phyloP scores from a whole-genome alignment of 345 rosid genomes.

The Erysimum cheiranthoides region DNA sequence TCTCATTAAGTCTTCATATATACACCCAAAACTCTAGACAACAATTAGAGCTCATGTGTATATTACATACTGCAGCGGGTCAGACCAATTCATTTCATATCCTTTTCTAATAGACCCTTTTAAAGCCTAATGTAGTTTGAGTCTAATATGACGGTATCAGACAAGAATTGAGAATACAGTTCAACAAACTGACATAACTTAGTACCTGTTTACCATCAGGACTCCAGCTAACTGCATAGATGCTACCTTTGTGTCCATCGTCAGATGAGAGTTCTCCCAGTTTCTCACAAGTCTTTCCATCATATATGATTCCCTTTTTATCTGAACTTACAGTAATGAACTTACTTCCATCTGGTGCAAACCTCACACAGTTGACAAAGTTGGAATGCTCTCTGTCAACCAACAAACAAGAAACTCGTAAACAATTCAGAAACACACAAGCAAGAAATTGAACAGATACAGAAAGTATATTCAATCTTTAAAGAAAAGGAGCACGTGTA shows the following conservation, averaged over 20 bases:
- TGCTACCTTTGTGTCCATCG: slow-evolving; percentile 89
- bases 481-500: background rate
- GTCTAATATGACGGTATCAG: background rate
- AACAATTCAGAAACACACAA: slow-evolving; percentile 9
- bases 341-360: slow-evolving; percentile 91
- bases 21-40: background rate
- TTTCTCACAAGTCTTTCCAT: slow-evolving; percentile 84
- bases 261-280: slow-evolving; percentile 77
- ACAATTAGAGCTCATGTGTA: background rate
- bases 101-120: background rate
- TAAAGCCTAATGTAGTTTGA: slow-evolving; percentile 1
- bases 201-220: slow-evolving; percentile 89
- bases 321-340: slow-evolving; percentile 94
- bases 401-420: slow-evolving; percentile 39
- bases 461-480: background rate
- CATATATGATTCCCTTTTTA: slow-evolving; percentile 86
- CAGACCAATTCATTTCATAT: background rate
- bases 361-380: slow-evolving; percentile 95
- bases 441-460: background rate
- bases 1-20: background rate
- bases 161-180: background rate
- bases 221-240: slow-evolving; percentile 95
- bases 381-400: slow-evolving; percentile 82
- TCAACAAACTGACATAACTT: slow-evolving; percentile 13
- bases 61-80: background rate